Conservation (phyloP, 2,329 filamentous ascomycete species). For the Colletotrichum endophyticum region DNA sequence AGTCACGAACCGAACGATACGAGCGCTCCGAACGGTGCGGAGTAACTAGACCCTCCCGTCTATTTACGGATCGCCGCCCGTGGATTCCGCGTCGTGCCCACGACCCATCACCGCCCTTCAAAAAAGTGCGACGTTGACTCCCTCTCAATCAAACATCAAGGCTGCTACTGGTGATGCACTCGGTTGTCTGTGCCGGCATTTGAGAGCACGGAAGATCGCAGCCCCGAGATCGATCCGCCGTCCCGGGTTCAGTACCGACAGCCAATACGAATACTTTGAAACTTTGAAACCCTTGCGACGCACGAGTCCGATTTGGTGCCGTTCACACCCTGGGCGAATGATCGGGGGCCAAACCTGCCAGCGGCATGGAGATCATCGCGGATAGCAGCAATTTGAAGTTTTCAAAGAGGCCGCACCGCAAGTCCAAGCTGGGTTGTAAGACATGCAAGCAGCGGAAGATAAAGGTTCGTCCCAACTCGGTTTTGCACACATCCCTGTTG, state of each 20-base stretch:
- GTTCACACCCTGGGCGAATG: background rate
- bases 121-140: background rate
- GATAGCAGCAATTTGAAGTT: background rate
- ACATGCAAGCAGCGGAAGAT: conserved; percentile 62
- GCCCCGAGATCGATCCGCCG: background rate
- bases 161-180: background rate
- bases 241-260: background rate
- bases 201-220: background rate
- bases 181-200: background rate
- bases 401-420: conserved; percentile 57
- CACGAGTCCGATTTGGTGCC: background rate
- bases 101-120: background rate
- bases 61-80: background rate
- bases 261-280: background rate
- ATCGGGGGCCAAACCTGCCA: background rate
- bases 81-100: background rate
- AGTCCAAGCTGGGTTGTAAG: conserved; percentile 57
- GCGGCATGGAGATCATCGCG: background rate
- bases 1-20: conserved; percentile 4
- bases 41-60: background rate
- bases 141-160: background rate
- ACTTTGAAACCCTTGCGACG: background rate
- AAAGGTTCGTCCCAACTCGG: conserved; percentile 34
- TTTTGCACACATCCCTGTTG: background rate
- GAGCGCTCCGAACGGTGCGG: background rate